Conservation (phyloP, 192 early-diverging fungal species). For the Haplosporangium gracile region DNA sequence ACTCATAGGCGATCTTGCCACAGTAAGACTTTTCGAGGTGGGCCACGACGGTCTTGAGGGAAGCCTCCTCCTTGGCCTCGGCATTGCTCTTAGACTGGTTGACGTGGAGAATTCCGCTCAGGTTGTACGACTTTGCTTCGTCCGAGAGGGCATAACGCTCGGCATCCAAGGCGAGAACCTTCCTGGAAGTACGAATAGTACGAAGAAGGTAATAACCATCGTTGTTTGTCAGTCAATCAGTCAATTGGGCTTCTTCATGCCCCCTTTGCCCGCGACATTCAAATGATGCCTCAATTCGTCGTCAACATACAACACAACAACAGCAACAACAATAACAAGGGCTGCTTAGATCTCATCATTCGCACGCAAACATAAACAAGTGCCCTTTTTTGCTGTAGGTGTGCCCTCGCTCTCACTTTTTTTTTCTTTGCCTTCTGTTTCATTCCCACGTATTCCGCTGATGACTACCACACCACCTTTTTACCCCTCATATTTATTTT, state of each 20-base stretch:
- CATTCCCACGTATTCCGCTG: neutral
- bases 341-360: neutral
- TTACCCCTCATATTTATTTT: neutral
- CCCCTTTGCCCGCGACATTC: neutral
- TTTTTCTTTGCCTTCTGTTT: neutral
- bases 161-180: constrained; percentile 82
- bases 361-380: neutral
- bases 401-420: neutral
- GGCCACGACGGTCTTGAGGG: constrained; percentile 74
- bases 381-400: neutral
- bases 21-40: constrained; percentile 83
- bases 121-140: constrained; percentile 65
- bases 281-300: neutral
- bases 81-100: constrained; percentile 63
- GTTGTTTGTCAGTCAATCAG: neutral
- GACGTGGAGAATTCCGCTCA: constrained; percentile 83
- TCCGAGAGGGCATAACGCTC: constrained; percentile 85
- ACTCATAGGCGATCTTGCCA: constrained; percentile 94
- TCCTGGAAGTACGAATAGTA: constrained; percentile 18
- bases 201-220: too few relatives aligned
- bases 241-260: neutral
- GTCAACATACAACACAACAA: neutral
- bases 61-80: constrained; percentile 65
- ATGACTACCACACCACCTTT: neutral
- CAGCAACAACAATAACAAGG: too few relatives aligned